These are phyloP conservation scores for Lolium perenne DNA, from an alignment of 176 grass and related monocot species.

Conservation along the genomic window DNA sequence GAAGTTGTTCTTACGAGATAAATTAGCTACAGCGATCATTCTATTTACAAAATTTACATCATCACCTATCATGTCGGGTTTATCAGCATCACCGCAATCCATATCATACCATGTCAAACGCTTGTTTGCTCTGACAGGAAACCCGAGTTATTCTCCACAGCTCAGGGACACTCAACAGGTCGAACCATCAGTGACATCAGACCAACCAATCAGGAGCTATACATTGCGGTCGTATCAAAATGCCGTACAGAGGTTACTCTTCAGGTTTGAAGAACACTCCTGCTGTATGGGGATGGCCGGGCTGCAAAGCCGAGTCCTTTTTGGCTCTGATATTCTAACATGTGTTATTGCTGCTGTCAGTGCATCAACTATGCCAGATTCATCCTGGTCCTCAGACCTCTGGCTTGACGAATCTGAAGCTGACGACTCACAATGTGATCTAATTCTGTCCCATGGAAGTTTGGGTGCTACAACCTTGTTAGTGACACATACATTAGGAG, in stretches of 20 bases:
- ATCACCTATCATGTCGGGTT: constrained; percentile 28
- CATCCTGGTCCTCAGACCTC: constrained; percentile 59
- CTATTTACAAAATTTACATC: constrained; percentile 72
- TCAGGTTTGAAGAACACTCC: constrained; percentile 70
- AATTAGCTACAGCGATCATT: constrained; percentile 43
- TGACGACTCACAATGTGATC: constrained; percentile 46
- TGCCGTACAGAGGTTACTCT: constrained; percentile 75
- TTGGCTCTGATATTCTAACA: constrained; percentile 73
- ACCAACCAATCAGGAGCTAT: constrained; percentile 45
- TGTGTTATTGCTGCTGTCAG: constrained; percentile 70
- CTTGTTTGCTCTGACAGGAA: constrained; percentile 38
- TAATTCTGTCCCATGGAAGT: constrained; percentile 50
- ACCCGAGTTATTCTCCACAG: constrained; percentile 41
- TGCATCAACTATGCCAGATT: constrained; percentile 71
- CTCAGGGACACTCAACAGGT: constrained; percentile 11
- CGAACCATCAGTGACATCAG: constrained; percentile 13
- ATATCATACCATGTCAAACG: constrained; percentile 26
- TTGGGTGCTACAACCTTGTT: constrained; percentile 48
- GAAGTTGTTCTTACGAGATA: constrained; percentile 22
- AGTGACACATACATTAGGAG: constrained; percentile 50
- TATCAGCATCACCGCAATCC: constrained; percentile 37
- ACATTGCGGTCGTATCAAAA: constrained; percentile 54
- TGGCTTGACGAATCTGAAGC: constrained; percentile 50
- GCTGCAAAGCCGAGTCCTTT: constrained; percentile 64
- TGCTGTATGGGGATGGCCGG: constrained; percentile 58